These are phyloP conservation scores for Flaveria robusta DNA, from an alignment of 129 eudicot species.

Conservation along the genomic window DNA sequence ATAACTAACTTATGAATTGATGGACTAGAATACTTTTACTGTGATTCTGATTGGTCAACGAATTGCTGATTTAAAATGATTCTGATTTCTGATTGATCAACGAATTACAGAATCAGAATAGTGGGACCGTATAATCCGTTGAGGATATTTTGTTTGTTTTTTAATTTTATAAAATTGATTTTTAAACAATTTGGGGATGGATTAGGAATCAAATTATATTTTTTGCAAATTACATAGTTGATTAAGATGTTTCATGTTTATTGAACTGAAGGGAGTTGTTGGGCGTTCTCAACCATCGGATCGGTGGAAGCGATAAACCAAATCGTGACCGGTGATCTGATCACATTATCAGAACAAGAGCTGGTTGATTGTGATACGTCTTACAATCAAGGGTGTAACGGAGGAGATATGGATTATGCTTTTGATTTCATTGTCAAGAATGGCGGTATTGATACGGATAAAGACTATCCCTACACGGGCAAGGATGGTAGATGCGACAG, in stretches of 20 bases:
- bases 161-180: neutral
- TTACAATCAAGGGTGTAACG: slow-evolving; percentile 59
- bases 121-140: slow-evolving; percentile 12
- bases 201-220: neutral
- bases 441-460: slow-evolving; percentile 49
- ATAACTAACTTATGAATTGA: neutral
- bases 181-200: neutral
- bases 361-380: slow-evolving; percentile 55
- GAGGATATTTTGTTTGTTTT: neutral
- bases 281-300: slow-evolving; percentile 63
- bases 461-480: slow-evolving; percentile 55
- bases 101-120: neutral
- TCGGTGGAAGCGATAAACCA: slow-evolving; percentile 59
- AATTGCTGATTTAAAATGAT: too few species aligned
- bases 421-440: slow-evolving; percentile 55
- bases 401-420: slow-evolving; percentile 59
- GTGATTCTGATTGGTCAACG: slow-evolving; percentile 16
- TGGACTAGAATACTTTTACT: neutral
- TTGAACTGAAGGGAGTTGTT: slow-evolving; percentile 55
- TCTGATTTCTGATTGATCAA: slow-evolving; percentile 22
- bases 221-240: neutral
- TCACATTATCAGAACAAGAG: slow-evolving; percentile 60
- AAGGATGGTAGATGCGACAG: slow-evolving; percentile 52
- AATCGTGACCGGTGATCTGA: slow-evolving; percentile 50
- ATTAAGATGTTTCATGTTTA: neutral